phyloP scores from a whole-genome alignment of 768 basidiomycete species.

The Russula sp. region DNA sequence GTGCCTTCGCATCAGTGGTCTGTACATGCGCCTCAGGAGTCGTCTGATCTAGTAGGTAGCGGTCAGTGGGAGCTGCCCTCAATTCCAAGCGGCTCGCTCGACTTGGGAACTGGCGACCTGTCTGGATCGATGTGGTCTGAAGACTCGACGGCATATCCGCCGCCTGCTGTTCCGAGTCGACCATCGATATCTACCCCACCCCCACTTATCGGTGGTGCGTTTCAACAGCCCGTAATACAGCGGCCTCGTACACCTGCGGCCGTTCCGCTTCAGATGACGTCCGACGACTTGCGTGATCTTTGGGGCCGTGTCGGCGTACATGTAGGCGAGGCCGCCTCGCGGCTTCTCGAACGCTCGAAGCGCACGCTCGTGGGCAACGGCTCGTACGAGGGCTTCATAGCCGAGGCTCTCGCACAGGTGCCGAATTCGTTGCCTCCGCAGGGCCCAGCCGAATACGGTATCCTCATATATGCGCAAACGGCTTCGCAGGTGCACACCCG shows the following conservation, averaged over 20 bases:
- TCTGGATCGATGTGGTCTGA: constrained; percentile 63
- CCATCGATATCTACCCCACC: constrained; percentile 32
- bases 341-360: constrained; percentile 72
- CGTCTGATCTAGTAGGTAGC: constrained; percentile 41
- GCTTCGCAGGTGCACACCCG: constrained; percentile 65
- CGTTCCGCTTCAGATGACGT: constrained; percentile 35
- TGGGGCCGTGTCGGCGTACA: constrained; percentile 75
- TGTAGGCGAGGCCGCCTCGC: constrained; percentile 65
- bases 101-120: constrained; percentile 52
- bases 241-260: not conserved
- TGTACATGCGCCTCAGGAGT: constrained; percentile 35
- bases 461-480: constrained; percentile 72
- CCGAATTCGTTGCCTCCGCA: constrained; percentile 52
- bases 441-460: constrained; percentile 55
- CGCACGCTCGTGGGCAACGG: constrained; percentile 80
- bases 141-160: constrained; percentile 44
- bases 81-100: constrained; percentile 53
- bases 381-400: constrained; percentile 74
- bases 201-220: constrained; percentile 12
- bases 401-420: constrained; percentile 61
- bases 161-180: constrained; percentile 19
- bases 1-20: constrained; percentile 37
- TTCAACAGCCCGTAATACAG: constrained; percentile 12
- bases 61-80: constrained; percentile 64
- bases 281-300: constrained; percentile 66